Percentiles rank a stretch among this genome's conserved stretches.
Conservation (phyloP, 2,329 filamentous ascomycete species). For the Ramichloridium luteum region DNA sequence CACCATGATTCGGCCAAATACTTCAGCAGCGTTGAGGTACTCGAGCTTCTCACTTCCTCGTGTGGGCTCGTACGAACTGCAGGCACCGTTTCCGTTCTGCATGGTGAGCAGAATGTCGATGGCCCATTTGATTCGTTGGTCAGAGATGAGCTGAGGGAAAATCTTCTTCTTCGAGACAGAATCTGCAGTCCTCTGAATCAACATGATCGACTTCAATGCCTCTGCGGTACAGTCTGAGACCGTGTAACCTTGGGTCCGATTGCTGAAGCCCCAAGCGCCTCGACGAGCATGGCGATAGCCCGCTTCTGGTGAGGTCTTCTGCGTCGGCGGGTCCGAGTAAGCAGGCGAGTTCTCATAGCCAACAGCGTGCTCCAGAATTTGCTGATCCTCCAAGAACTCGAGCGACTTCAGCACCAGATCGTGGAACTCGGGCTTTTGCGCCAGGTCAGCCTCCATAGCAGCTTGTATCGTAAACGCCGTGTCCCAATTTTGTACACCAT, state of each 20-base stretch:
- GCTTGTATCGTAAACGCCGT: conserved; percentile 83
- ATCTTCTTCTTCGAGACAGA: conserved; percentile 11
- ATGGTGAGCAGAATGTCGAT: conserved; percentile 84
- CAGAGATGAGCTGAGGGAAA: conserved; percentile 62
- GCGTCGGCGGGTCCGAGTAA: conserved; percentile 22
- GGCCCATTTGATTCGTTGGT: conserved; percentile 71
- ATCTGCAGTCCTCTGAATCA: conserved; percentile 65
- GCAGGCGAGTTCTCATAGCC: conserved; percentile 55
- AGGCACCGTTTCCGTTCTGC: conserved; percentile 77
- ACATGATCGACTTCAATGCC: conserved; percentile 72
- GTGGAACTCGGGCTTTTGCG: conserved; percentile 62
- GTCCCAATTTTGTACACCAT: conserved; percentile 97
- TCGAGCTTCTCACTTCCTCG: conserved; percentile 70
- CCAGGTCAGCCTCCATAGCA: conserved; percentile 64
- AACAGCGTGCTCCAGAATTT: conserved; percentile 71
- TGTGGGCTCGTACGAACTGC: conserved; percentile 78
- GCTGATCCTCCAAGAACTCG: conserved; percentile 77
- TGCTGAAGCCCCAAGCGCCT: conserved; percentile 94
- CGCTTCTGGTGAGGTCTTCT: conserved; percentile 17
- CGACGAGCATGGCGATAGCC: conserved; percentile 78
- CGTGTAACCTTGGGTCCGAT: conserved; percentile 79
- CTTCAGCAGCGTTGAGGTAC: conserved; percentile 84
- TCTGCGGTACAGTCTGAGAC: conserved; percentile 93
- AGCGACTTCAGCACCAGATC: conserved; percentile 76
- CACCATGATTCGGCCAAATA: conserved; percentile 95